Base-by-base conservation (phyloP, 2,329 filamentous ascomycete species). In the Calonectria crousiana region DNA sequence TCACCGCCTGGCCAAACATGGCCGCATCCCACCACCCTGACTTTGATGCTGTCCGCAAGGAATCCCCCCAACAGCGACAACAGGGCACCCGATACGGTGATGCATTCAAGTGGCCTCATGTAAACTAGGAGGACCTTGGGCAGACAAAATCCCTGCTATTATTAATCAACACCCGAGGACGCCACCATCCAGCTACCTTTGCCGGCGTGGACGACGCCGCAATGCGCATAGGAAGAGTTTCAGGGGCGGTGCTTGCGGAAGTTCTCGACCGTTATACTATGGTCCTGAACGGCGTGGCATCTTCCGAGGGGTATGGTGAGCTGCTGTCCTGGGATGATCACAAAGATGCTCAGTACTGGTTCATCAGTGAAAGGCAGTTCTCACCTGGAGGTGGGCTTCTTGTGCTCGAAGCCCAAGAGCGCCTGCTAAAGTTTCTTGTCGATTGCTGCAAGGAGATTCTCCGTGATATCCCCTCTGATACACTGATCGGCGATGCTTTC, bases 41-140 rank as follows among this genome's bases (percentile, higher is more conserved):
- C 72, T 88, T 90, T 30, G 79, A 78, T 5, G 84, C 83, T 18
- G 83, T 84, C 30, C 79, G 77, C n/a, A 80, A 76, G 41, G 75
- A 82, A 18, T 41, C 73, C 4, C 16, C 52, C 2, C 23, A 78
- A 16, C 30, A 81, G 38, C 73, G 76, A 6, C 32, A 70, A 4
- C 3, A 36, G 1, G 77, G 78, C 4, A 79, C 78, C 14, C 74
- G 77, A 30, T 78, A 82, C n/a, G 76, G 71, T 10, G 84, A 86
- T 8, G 69, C 82, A 11, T 90, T 83, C 73, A 79, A 90, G 52
- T 91, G 86, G 85, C 90, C 90, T 0, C 84, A 88, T 58, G 87
- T 92, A 79, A 93, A 92, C 75, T 83, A 89, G 51, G 89, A 92
- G 69, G 90, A 92, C 76, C 82, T 93, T 0, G 67, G 78, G 0